phyloP scores from a whole-genome alignment of 495 filamentous ascomycete genomes.

The Lasiosphaeria ovina region DNA sequence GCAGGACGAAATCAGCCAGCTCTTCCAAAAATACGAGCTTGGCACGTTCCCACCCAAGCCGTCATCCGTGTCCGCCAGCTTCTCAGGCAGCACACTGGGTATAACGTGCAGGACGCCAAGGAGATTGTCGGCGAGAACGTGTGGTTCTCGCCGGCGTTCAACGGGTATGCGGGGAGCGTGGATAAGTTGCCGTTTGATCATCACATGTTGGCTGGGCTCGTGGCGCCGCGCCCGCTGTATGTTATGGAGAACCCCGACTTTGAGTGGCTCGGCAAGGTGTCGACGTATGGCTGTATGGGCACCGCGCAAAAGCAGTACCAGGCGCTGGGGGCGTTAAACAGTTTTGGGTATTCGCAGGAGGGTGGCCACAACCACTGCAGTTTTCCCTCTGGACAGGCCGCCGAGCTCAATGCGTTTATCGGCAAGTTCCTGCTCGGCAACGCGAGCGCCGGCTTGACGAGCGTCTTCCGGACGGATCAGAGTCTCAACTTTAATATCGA shows the following conservation, averaged over 20 bases:
- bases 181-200: conserved; percentile 48
- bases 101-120: conserved; percentile 50
- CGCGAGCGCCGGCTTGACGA: conserved; percentile 20
- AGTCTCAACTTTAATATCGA: conserved; percentile 23
- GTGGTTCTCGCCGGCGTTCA: conserved; percentile 49
- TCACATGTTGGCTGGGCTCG: conserved; percentile 48
- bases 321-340: conserved; percentile 44
- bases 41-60: conserved; percentile 46
- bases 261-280: conserved; percentile 53
- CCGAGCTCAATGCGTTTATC: conserved; percentile 54
- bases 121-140: conserved; percentile 52
- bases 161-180: conserved; percentile 39
- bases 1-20: conserved; percentile 47
- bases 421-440: conserved; percentile 50
- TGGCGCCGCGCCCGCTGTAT: conserved; percentile 46
- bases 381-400: conserved; percentile 47
- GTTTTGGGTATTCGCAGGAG: conserved; percentile 53
- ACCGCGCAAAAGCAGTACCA: conserved; percentile 50
- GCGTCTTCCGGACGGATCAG: conserved; percentile 20
- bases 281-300: conserved; percentile 55
- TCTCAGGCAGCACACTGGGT: conserved; percentile 41
- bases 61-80: conserved; percentile 38
- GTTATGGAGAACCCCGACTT: conserved; percentile 52
- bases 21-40: conserved; percentile 53
- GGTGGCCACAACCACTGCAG: conserved; percentile 53